Evolutionary conservation across 1,139 yeast genomes (phyloP).

Genomic region (Magnusiomyces suaveolens): DNA sequence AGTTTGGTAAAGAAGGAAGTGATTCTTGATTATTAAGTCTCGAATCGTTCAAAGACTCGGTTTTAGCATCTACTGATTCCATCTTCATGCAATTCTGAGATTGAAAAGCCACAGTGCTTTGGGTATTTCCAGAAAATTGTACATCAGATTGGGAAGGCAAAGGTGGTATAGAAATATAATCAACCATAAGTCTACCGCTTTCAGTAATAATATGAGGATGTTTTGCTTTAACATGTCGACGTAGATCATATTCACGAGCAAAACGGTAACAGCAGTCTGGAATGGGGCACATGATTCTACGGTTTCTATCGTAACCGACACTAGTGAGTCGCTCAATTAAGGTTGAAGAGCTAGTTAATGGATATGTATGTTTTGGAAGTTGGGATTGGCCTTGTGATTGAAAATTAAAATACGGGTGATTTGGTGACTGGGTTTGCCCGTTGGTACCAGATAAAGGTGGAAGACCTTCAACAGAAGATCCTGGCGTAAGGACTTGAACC

Average conservation of each 20-base stretch:
- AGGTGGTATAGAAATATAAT: constrained; percentile 2
- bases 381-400: no score
- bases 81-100: background rate
- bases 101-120: constrained; percentile 1
- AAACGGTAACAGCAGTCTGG: constrained; percentile 32
- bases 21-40: constrained; percentile 2
- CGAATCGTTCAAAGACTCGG: constrained; percentile 7
- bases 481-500: constrained; percentile 15
- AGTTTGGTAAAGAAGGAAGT: constrained; percentile 7
- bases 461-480: constrained; percentile 10
- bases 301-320: constrained; percentile 27
- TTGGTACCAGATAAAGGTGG: constrained; percentile 13
- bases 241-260: constrained; percentile 33
- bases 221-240: constrained; percentile 30
- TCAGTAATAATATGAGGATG: constrained; percentile 19
- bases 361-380: no score
- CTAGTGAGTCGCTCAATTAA: constrained; percentile 33
- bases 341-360: constrained; percentile 16
- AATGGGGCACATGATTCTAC: constrained; percentile 29
- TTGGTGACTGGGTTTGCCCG: constrained; percentile 6
- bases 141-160: constrained; percentile 9
- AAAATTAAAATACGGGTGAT: background rate
- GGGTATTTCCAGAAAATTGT: constrained; percentile 3
- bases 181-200: constrained; percentile 7
- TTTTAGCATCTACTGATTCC: background rate